These are phyloP conservation scores for Camelina laxa DNA, from an alignment of 345 rosid genomes.

Conservation along the genomic window DNA sequence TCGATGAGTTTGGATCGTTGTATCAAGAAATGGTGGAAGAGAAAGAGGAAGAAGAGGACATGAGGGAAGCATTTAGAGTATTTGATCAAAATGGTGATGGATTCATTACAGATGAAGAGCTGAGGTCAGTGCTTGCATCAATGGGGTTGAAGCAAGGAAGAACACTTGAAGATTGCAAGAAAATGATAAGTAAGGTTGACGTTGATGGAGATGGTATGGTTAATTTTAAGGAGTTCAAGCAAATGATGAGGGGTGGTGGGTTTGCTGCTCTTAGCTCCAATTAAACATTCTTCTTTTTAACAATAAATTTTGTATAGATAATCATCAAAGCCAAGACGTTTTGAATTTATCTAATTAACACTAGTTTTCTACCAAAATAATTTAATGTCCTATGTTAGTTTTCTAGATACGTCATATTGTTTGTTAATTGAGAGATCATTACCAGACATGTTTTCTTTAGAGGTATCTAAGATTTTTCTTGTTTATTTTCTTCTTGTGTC, in stretches of 20 bases:
- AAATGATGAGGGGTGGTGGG: conserved; percentile 56
- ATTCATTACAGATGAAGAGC: conserved; percentile 46
- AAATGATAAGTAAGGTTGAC: conserved; percentile 45
- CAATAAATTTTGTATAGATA: conserved; percentile 13
- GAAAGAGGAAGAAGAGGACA: conserved; percentile 44
- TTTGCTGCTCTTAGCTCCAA: conserved; percentile 70
- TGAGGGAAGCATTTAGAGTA: conserved; percentile 46
- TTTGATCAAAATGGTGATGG: conserved; percentile 50
- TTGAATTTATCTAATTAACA: conserved; percentile 16
- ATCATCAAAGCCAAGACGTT: conserved; percentile 7
- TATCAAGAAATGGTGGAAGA: conserved; percentile 48
- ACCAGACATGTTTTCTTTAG: neutral
- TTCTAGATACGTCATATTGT: neutral
- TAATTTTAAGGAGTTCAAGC: conserved; percentile 45
- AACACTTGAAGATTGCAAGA: conserved; percentile 46
- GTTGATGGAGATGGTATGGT: conserved; percentile 50
- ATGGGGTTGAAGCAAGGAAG: conserved; percentile 50
- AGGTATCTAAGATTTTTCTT: neutral
- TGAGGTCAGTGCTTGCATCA: conserved; percentile 43
- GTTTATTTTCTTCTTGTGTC: neutral
- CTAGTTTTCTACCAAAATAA: neutral
- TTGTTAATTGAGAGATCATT: neutral
- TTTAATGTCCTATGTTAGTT: neutral
- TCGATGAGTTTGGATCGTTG: conserved; percentile 41
- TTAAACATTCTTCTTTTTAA: conserved; percentile 6